Percentiles rank a stretch among this genome's conserved stretches.
Evolutionary conservation across 495 filamentous ascomycete species (phyloP).

Genomic region (Trichoderma gamsii): DNA sequence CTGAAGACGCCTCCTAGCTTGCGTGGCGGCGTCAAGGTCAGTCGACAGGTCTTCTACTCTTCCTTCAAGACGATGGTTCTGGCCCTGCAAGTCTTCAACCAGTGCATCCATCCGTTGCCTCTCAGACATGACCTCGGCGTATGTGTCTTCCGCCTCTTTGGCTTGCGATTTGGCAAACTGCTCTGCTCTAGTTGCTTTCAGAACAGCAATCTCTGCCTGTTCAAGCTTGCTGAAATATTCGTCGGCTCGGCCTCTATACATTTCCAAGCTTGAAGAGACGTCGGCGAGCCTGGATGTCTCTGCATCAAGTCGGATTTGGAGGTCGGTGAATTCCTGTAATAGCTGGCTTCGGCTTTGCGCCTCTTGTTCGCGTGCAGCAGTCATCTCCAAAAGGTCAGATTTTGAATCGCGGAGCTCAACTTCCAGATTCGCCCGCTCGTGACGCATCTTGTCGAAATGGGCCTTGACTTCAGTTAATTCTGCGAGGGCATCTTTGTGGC

Average conservation of each 20-base stretch:
- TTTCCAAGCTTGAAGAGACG: conserved; percentile 69
- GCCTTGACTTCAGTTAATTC: conserved; percentile 81
- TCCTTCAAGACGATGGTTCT: conserved; percentile 84
- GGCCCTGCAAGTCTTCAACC: conserved; percentile 84
- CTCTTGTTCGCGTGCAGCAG: conserved; percentile 74
- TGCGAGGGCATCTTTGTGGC: conserved; percentile 76
- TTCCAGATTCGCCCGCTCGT: conserved; percentile 68
- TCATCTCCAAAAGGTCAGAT: conserved; percentile 78
- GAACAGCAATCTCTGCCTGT: conserved; percentile 89
- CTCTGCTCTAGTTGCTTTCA: conserved; percentile 87
- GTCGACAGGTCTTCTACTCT: conserved; percentile 87
- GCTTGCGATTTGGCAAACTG: conserved; percentile 88
- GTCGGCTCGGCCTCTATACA: conserved; percentile 91
- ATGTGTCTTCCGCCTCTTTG: conserved; percentile 85
- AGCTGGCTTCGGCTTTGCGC: conserved; percentile 76
- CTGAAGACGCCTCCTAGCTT: conserved; percentile 91
- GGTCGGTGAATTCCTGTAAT: conserved; percentile 84
- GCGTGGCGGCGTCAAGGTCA: conserved; percentile 77
- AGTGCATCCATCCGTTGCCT: conserved; percentile 81
- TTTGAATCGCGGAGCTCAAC: conserved; percentile 82
- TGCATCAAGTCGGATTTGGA: conserved; percentile 87
- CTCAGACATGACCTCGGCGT: conserved; percentile 84
- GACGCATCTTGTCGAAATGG: conserved; percentile 78
- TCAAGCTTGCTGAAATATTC: conserved; percentile 98
- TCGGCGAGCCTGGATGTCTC: conserved; percentile 83